Evolutionary conservation across 1,284 basidiomycete genomes (phyloP).

Genomic region (Athelia psychrophila): DNA sequence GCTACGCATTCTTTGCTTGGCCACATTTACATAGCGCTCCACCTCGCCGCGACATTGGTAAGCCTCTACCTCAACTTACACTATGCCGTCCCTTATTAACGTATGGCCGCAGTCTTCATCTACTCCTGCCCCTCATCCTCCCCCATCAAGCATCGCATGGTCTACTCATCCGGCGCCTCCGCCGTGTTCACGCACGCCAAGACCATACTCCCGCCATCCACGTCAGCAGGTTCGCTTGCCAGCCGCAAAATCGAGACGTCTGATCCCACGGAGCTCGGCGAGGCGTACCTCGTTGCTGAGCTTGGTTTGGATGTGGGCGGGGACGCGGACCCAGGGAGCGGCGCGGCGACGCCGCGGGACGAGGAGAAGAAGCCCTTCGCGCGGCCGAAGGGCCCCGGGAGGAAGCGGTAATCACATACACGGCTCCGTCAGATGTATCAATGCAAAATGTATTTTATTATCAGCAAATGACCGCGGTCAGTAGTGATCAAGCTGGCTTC

Average conservation of each 20-base stretch:
- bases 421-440: too few species aligned
- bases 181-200: slow-evolving; percentile 58
- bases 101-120: slow-evolving; percentile 63
- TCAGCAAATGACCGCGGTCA: too few species aligned
- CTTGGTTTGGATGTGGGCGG: slow-evolving; percentile 35
- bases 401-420: slow-evolving; percentile 27
- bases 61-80: slow-evolving; percentile 14
- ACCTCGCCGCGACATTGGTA: slow-evolving; percentile 55
- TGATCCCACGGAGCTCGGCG: slow-evolving; percentile 71
- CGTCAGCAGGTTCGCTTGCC: slow-evolving; percentile 38
- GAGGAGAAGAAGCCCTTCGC: slow-evolving; percentile 51
- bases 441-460: too few species aligned
- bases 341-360: slow-evolving; percentile 4
- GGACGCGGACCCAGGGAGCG: slow-evolving; percentile 9
- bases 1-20: slow-evolving; percentile 78
- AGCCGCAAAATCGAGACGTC: slow-evolving; percentile 79
- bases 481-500: too few species aligned
- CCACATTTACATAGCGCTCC: slow-evolving; percentile 40
- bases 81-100: slow-evolving; percentile 10
- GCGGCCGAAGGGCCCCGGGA: slow-evolving; percentile 54
- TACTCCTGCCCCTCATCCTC: slow-evolving; percentile 84
- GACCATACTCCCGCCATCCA: slow-evolving; percentile 41
- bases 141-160: slow-evolving; percentile 81
- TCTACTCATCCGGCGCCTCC: slow-evolving; percentile 74
- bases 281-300: slow-evolving; percentile 56